These are phyloP conservation scores for Lachnellula subtilissima DNA, from an alignment of 2,329 filamentous ascomycete genomes.

Conservation along the genomic window DNA sequence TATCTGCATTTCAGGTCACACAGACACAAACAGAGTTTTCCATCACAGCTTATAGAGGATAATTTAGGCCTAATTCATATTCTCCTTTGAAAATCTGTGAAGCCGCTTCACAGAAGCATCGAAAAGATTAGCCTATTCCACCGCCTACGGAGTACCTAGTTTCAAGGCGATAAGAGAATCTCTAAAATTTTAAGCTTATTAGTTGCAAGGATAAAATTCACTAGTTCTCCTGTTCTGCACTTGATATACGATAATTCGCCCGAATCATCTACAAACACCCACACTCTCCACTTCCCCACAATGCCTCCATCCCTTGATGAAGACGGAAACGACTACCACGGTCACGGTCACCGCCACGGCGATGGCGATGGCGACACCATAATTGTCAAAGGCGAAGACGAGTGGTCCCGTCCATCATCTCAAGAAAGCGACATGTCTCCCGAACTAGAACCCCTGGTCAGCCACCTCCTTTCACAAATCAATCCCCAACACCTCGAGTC, in stretches of 20 bases:
- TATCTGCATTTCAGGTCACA: background rate
- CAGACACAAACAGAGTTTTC: background rate
- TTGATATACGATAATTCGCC: background rate
- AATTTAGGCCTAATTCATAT: background rate
- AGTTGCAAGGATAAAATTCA: slow-evolving; percentile 9
- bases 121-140: background rate
- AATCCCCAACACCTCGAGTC: slow-evolving; percentile 25
- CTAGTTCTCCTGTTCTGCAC: slow-evolving; percentile 9
- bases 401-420: slow-evolving; percentile 16
- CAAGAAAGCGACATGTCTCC: slow-evolving; percentile 17
- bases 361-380: slow-evolving; percentile 16
- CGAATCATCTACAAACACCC: background rate
- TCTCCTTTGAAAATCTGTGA: background rate
- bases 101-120: background rate
- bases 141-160: background rate
- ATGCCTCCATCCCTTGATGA: slow-evolving; percentile 22
- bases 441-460: slow-evolving; percentile 14
- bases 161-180: slow-evolving; percentile 8
- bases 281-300: slow-evolving; percentile 4
- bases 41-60: background rate
- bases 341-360: no score
- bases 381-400: slow-evolving; percentile 24
- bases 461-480: slow-evolving; percentile 21
- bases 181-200: slow-evolving; percentile 5
- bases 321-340: slow-evolving; percentile 13